Percentiles rank a stretch among this genome's conserved stretches.
Conservation (phyloP, 129 eudicot species). For the Deinandra increscens region DNA sequence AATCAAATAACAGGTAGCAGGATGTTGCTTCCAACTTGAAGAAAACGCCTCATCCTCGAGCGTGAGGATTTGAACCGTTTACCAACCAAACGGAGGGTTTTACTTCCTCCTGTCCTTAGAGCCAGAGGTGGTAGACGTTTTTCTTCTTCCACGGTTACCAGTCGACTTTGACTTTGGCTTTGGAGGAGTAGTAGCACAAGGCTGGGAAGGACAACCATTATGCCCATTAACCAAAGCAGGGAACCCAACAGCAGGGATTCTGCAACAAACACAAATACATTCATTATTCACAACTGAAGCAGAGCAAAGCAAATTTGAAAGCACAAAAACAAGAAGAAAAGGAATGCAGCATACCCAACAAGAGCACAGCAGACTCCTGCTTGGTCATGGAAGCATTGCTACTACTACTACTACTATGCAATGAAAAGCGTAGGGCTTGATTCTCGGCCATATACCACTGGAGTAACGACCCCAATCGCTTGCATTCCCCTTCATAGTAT, state of each 20-base stretch:
- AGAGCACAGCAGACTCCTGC: constrained; percentile 99
- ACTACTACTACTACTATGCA: constrained; percentile 41
- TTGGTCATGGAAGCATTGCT: constrained; percentile 68
- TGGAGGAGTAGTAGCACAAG: constrained; percentile 17
- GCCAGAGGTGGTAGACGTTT: constrained; percentile 42
- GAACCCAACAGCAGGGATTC: constrained; percentile 99
- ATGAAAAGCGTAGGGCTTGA: constrained; percentile 76
- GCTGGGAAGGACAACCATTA: constrained; percentile 52
- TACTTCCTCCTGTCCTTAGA: constrained; percentile 38
- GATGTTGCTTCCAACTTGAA: constrained; percentile 13
- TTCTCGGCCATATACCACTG: constrained; percentile 81
- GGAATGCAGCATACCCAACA: constrained; percentile 64
- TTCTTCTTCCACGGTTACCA: constrained; percentile 39
- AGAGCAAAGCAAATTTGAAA: no score
- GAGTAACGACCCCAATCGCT: constrained; percentile 72
- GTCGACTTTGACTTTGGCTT: constrained; percentile 25
- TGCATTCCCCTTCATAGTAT: constrained; percentile 82
- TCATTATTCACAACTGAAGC: neutral
- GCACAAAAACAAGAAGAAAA: neutral
- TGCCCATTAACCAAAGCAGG: constrained; percentile 98
- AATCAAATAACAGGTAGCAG: constrained; percentile 13
- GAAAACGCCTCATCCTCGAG: constrained; percentile 52
- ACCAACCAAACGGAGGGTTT: constrained; percentile 38
- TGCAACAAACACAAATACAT: constrained; percentile 25
- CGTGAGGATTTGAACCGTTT: constrained; percentile 79